phyloP scores from a whole-genome alignment of 2,329 filamentous ascomycete genomes.

The Cercospora zeae-maydis region DNA sequence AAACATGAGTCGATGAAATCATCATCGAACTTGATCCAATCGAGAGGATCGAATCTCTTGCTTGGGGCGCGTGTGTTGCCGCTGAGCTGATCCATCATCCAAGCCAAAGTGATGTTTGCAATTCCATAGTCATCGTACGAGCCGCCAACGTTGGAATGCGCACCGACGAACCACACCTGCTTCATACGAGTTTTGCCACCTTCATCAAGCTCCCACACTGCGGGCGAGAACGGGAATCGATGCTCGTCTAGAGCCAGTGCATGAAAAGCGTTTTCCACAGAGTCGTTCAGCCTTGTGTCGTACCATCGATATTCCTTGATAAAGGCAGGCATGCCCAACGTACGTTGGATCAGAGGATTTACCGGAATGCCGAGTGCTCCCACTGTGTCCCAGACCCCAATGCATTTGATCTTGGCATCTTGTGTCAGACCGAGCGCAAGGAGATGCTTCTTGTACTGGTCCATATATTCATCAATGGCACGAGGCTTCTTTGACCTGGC shows the following conservation, averaged over 20 bases:
- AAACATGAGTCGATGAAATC: conserved; percentile 33
- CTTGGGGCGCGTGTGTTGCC: conserved; percentile 29
- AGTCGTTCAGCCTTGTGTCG: conserved; percentile 35
- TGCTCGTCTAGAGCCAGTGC: conserved; percentile 55
- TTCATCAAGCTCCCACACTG: conserved; percentile 44
- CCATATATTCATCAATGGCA: conserved; percentile 30
- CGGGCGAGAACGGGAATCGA: conserved; percentile 50
- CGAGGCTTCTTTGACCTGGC: conserved; percentile 17
- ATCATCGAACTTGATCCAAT: conserved; percentile 39
- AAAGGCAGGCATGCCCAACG: conserved; percentile 32
- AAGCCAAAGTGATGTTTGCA: conserved; percentile 40
- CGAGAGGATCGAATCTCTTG: conserved; percentile 27
- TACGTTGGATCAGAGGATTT: conserved; percentile 35
- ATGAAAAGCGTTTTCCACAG: conserved; percentile 55
- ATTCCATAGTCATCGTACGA: conserved; percentile 39
- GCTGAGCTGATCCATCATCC: conserved; percentile 43
- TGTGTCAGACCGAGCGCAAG: conserved; percentile 26
- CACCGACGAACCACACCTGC: conserved; percentile 57
- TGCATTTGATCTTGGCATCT: conserved; percentile 36
- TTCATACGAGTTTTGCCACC: conserved; percentile 38
- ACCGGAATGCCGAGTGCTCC: conserved; percentile 39
- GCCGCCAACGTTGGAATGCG: conserved; percentile 53
- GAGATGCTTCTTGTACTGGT: conserved; percentile 29
- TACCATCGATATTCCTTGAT: conserved; percentile 36
- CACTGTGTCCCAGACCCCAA: conserved; percentile 52